phyloP scores from a whole-genome alignment of 495 filamentous ascomycete genomes.

The Xylaria intraflava region DNA sequence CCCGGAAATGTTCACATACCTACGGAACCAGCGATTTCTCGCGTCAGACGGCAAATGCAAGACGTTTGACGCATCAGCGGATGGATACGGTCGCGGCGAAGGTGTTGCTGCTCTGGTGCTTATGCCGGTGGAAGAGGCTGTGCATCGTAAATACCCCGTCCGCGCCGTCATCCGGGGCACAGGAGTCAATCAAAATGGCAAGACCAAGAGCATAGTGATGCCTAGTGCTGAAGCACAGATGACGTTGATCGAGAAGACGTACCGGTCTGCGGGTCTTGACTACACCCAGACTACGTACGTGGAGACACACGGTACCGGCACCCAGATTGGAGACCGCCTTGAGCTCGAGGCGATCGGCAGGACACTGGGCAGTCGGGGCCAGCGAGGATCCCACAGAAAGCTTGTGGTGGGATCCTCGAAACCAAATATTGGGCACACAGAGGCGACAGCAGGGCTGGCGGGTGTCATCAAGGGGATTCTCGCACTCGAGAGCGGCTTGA shows the following conservation, averaged over 20 bases:
- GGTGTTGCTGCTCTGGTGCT: slow-evolving; percentile 44
- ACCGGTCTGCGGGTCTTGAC: slow-evolving; percentile 35
- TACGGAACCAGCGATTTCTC: slow-evolving; percentile 14
- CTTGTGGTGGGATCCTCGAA: slow-evolving; percentile 34
- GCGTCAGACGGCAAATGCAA: slow-evolving; percentile 35
- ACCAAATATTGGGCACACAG: slow-evolving; percentile 36
- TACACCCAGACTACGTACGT: slow-evolving; percentile 41
- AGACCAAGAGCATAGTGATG: slow-evolving; percentile 31
- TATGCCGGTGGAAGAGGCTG: slow-evolving; percentile 52
- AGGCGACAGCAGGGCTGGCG: slow-evolving; percentile 34
- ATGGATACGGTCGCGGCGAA: slow-evolving; percentile 62
- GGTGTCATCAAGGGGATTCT: slow-evolving; percentile 46
- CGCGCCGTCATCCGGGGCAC: slow-evolving; percentile 55
- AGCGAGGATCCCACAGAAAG: no score
- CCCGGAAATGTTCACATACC: slow-evolving; percentile 21
- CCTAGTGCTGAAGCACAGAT: slow-evolving; percentile 40
- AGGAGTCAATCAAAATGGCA: slow-evolving; percentile 52
- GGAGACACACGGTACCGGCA: slow-evolving; percentile 46
- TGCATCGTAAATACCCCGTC: slow-evolving; percentile 47
- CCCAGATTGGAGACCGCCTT: no score
- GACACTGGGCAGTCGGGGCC: no score
- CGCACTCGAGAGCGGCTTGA: slow-evolving; percentile 40
- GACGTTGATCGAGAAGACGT: slow-evolving; percentile 42
- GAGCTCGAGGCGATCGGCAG: no score
- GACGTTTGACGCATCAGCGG: slow-evolving; percentile 45